Base-by-base conservation (phyloP, 768 basidiomycete species). In the Ramaria rubella region DNA sequence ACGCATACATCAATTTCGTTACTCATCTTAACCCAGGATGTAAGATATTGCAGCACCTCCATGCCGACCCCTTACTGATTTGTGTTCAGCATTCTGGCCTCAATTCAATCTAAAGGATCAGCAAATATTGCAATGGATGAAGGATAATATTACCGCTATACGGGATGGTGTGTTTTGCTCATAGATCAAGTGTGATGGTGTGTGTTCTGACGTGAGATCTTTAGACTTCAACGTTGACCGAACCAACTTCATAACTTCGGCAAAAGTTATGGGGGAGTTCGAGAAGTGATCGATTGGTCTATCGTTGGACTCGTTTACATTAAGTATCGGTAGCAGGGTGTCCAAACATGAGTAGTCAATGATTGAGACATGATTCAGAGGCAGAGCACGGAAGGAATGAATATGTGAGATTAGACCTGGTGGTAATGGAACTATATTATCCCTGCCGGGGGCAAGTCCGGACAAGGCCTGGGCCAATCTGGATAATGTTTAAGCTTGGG, bases 1-100 rank as follows among this genome's bases (percentile, higher is more conserved):
- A 78, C 59, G 80, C 79, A 53, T 83, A 78, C 61, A 72, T 83
- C 68, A 77, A 74, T 52, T 84, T 84, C 60, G 69, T 82, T 19
- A 69, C 75, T 60, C 78, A 82, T 60, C 70, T 83, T 49, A 71
- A 76, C 57, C 83, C 81, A 4, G 81, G 82, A 36, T 46, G 82
- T 82, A 57, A 21, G 76, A 66, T 17, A 7, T n/a, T 46, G 17
- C 24, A 14, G 19, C 11, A 56, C 24, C 24, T 45, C 9, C 43
- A 45, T 9, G n/a, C 21, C 8, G 19, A 45, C 9, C 9, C 8
- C 15, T 21, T 19, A 45, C 43, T 24, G 7, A 24, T 19, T 23
- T 43, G 34, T n/a, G 1, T n/a, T 1, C 57, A 81, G 81, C 67
- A 23, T 44, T 61, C 9, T 85, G 81, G 83, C 73, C 78, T 0